Evolutionary conservation across 805 yeast genomes (phyloP), one percentile per base, ranked within the genome.

Genomic region (Saturnispora hagleri): DNA sequence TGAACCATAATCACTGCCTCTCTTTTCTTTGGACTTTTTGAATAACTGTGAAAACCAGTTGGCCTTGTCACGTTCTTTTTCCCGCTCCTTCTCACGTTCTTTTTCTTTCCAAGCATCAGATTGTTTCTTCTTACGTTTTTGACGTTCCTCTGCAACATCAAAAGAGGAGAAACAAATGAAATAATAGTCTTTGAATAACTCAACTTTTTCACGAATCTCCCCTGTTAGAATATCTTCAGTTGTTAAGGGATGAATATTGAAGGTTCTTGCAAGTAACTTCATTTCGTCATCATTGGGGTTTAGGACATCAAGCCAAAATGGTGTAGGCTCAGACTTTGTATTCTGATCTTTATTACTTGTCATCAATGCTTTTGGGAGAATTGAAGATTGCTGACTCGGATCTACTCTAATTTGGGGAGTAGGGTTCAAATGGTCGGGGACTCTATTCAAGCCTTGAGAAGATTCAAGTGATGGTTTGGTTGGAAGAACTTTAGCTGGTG

Each of bases 241-340:
- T 0, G 99, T 91, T 60, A 91, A 76, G 0, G 99, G 99, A 67
- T 91, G 99, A 52, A 91, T 88, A 1, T 95, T 96, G 69, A 91
- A 91, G 0, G 97, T 82, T 61, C 89, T 89, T 27, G 95, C 80
- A 13, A 91, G 60, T 0, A 85, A 93, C 61, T 91, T 89, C 95
- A 93, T 88, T 66, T 91, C 99, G 58, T 89, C 97, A 62, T 93
- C 98, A 0, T 96, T 86, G 10, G 99, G 99, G 61, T 88, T 85
- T 52, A 87, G 70, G 12, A 91, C 86, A 66, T 91, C 98, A 10
- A 91, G 73, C 99, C 99, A 91, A 73, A 91, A 89, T 17, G 96
- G 90, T 12, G 57, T 45, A 44, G 50, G 17, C 45, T 48, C 4
- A n/a, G 53, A 9, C 13, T 38, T 12, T 18, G 8, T 36, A 40